These are phyloP conservation scores for Suillus decipiens DNA, from an alignment of 768 basidiomycete species.

Conservation along the genomic window DNA sequence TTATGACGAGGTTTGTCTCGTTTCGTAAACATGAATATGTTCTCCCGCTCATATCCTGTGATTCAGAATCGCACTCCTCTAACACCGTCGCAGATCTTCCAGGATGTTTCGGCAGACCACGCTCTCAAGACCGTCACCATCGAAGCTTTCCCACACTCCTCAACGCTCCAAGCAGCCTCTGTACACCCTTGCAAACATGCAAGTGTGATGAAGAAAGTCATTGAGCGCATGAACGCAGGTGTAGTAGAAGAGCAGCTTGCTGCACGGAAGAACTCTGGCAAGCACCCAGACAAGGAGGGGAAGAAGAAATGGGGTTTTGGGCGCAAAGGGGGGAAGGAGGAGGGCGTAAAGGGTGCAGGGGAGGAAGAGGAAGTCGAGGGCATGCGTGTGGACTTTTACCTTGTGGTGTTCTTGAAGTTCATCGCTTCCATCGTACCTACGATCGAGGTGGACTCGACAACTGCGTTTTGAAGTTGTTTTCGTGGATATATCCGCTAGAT, in stretches of 20 bases:
- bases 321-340: slow-evolving; percentile 64
- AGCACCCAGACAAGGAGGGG: slow-evolving; percentile 39
- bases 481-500: slow-evolving; percentile 4
- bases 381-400: slow-evolving; percentile 96
- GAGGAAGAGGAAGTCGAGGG: slow-evolving; percentile 82
- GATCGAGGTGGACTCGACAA: slow-evolving; percentile 95
- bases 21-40: slow-evolving; percentile 10
- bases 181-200: slow-evolving; percentile 99
- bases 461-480: slow-evolving; percentile 50
- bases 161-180: slow-evolving; percentile 81
- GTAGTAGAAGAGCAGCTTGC: slow-evolving; percentile 83
- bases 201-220: slow-evolving; percentile 99
- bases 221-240: slow-evolving; percentile 94
- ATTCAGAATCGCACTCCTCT: slow-evolving; percentile 83
- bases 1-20: slow-evolving; percentile 83
- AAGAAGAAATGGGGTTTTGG: slow-evolving; percentile 89
- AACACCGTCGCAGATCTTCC: slow-evolving; percentile 89
- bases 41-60: slow-evolving; percentile 3
- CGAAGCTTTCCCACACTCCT: slow-evolving; percentile 95
- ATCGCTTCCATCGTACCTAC: slow-evolving; percentile 98
- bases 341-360: slow-evolving; percentile 33
- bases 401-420: slow-evolving; percentile 98
- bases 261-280: slow-evolving; percentile 49
- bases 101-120: slow-evolving; percentile 96
- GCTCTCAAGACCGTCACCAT: slow-evolving; percentile 99